Evolutionary conservation across 225 moss, liverwort and hornwort genomes (phyloP), one percentile per base, ranked within the genome.

Genomic region (Pseudoscleropodium purum): DNA sequence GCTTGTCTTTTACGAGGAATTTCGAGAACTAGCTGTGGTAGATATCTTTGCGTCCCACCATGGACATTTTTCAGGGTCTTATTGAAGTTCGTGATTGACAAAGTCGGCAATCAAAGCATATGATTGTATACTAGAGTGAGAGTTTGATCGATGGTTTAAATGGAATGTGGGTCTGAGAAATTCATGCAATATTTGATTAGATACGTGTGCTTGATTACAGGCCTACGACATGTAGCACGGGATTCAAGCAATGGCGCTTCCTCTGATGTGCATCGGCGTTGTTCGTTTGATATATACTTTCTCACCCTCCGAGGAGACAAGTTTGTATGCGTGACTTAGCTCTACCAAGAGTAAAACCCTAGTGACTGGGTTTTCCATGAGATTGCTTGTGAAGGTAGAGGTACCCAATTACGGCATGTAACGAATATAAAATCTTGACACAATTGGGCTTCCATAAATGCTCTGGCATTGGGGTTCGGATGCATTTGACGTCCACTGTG

Each of bases 211-310:
- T 84, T 91, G 89, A 84, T 87, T 63, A 13, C 9, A 47, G 47
- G 47, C 84, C 31, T 84, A n/a, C 69, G 69, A 76, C 7, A 37
- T 51, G 45, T 84, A 87, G 90, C 82, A 81, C 85, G 90, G 90
- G 18, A 16, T 12, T 75, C 91, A 27, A 86, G 91, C 70, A 89
- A 84, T 81, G 90, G 91, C 79, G 59, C 91, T 75, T 83, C 86
- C 86, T 89, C 84, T 82, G 86, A 73, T 67, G 87, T 59, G 56
- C 87, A 86, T 90, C 88, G 88, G 62, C 91, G 84, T 54, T 86
- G 89, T 78, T 87, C 85, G 73, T 76, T 82, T 83, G 91, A 85
- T 88, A 90, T 66, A 30, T 86, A 45, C 37, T 64, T 59, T 25
- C 72, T 80, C 85, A 37, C 79, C 66, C 70, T 90, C 60, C 33